Base-by-base conservation (phyloP, 2,329 filamentous ascomycete genomes). In the Metarhizium guizhouense region DNA sequence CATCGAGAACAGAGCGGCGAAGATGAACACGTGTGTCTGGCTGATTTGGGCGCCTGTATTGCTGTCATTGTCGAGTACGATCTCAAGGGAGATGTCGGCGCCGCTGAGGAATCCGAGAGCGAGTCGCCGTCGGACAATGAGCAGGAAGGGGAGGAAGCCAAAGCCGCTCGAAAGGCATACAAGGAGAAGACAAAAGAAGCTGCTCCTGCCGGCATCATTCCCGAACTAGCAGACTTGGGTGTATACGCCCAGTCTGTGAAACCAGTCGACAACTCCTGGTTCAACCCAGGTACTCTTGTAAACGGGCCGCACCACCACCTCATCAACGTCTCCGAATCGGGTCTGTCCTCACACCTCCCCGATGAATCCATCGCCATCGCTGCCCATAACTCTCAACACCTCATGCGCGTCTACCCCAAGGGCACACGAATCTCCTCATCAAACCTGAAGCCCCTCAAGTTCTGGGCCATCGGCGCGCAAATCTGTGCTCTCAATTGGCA, bases 401-500 rank as follows among this genome's bases (percentile, higher is more conserved):
- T 87, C n/a, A 87, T 87, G 84, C 79, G 85, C 4, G 84, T 87
- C 1, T 88, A 75, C 60, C 85, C 85, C 42, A 87, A 87, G 63
- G 85, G 85, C 51, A 86, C 84, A 0, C 80, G 85, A 47, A 87
- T 88, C 65, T 81, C 80, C 0, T 87, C 83, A 2, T 77, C 75
- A 40, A 88, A 88, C 63, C 76, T 88, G 2, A 76, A 76, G 54
- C 84, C 83, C 0, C 76, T 84, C 0, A 76, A 78, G 0, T 87
- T 85, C 65, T 88, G 85, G 85, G 82, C 76, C 6, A 66, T 86
- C 4, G 85, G 85, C 1, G 84, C 84, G 2, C 85, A 88, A 62
- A 83, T 88, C 50, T 86, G 83, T 64, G 85, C 85, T 3, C 74
- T 88, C 53, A 88, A 88, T 69, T 85, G 84, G 81, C 85, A 88